A percentile compares a stretch with the other conserved stretches of the same genome.
Evolutionary conservation across 257 asterid species (phyloP).

Genomic region (Lithospermum erythrorhizon): DNA sequence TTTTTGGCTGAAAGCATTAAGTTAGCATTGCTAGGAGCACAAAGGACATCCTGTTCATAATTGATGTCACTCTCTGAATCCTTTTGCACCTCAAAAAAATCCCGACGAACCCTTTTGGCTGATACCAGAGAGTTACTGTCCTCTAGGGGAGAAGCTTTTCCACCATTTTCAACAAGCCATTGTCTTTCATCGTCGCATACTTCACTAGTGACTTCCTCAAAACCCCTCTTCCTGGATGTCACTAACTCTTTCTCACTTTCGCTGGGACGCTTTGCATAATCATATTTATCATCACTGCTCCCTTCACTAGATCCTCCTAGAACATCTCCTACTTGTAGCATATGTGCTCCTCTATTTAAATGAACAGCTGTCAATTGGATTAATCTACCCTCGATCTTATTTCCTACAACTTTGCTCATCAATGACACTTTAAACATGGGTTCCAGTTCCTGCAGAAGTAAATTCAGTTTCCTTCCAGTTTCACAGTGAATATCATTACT

Average conservation of each 20-base stretch:
- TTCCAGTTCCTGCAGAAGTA: slow-evolving; percentile 31
- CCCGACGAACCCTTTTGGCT: not conserved
- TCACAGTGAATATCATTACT: slow-evolving; percentile 14
- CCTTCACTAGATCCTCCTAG: not conserved
- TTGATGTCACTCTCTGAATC: too few relatives aligned
- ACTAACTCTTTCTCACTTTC: slow-evolving; percentile 13
- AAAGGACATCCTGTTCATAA: too few relatives aligned
- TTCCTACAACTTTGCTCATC: not conserved
- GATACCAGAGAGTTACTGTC: slow-evolving; percentile 4
- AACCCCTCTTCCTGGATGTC: slow-evolving; percentile 17
- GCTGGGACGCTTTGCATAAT: slow-evolving; percentile 5
- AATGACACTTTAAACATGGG: slow-evolving; percentile 12
- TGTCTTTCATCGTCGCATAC: slow-evolving; percentile 14
- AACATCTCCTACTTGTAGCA: slow-evolving; percentile 2
- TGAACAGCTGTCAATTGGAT: not conserved
- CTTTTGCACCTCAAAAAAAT: too few relatives aligned
- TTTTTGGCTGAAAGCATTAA: slow-evolving; percentile 9
- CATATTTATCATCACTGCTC: slow-evolving; percentile 5
- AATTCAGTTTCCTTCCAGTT: slow-evolving; percentile 30
- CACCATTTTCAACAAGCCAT: not conserved
- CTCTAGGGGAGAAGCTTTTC: too few relatives aligned
- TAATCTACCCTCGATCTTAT: too few relatives aligned
- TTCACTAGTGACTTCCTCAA: slow-evolving; percentile 12
- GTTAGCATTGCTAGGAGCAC: not conserved
- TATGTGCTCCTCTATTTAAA: slow-evolving; percentile 3